Percentiles rank a stretch among this genome's conserved stretches.
These are phyloP conservation scores for Buxus sempervirens DNA, from an alignment of 164 flowering plant species.

Conservation along the genomic window DNA sequence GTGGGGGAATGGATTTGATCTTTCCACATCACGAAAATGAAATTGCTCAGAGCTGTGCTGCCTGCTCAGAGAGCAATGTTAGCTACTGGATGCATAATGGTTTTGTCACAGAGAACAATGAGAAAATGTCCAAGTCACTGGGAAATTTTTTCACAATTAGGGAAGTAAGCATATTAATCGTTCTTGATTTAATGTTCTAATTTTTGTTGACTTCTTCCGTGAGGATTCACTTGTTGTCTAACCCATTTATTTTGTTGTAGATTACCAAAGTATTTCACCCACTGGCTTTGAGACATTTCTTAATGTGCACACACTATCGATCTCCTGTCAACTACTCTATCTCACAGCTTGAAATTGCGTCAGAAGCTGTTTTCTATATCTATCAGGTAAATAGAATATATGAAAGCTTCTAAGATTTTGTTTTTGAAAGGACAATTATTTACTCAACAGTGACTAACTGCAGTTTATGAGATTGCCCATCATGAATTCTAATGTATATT, in stretches of 20 bases:
- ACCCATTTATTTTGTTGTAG: constrained; percentile 33
- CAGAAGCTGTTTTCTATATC: constrained; percentile 66
- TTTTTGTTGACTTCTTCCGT: not conserved
- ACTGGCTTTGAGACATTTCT: constrained; percentile 78
- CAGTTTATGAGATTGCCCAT: not conserved
- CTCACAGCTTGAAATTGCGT: constrained; percentile 62
- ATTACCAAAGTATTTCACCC: constrained; percentile 73
- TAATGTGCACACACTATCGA: constrained; percentile 78
- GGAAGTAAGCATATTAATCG: constrained; percentile 36
- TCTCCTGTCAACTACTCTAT: constrained; percentile 82
- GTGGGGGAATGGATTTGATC: constrained; percentile 88
- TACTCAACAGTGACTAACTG: not conserved
- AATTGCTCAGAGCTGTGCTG: constrained; percentile 87
- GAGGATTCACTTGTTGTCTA: not conserved
- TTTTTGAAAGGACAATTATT: not conserved
- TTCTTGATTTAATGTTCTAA: not conserved
- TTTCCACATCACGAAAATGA: constrained; percentile 99
- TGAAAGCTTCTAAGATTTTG: not conserved
- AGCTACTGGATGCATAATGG: constrained; percentile 94
- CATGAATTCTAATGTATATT: too few species aligned
- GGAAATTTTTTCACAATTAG: constrained; percentile 94
- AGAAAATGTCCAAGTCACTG: constrained; percentile 91
- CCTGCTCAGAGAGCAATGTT: constrained; percentile 63
- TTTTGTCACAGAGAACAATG: constrained; percentile 74
- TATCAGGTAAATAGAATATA: constrained; percentile 59